Evolutionary conservation across 441 rosid species (phyloP).

Genomic region (Pelargonium myrrhifolium): DNA sequence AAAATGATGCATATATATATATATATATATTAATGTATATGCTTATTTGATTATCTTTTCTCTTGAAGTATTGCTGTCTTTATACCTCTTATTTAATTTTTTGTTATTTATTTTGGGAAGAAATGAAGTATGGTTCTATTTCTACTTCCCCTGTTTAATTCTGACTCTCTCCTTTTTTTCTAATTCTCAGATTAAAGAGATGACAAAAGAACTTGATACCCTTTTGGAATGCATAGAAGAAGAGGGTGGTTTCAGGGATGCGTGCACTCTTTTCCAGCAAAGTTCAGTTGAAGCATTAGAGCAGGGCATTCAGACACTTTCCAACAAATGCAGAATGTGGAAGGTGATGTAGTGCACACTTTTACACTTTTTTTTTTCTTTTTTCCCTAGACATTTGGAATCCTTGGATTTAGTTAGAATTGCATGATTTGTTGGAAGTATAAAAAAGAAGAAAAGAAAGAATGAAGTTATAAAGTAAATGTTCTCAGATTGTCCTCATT

Average conservation of each 20-base stretch:
- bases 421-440: too few relatives aligned
- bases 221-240: slow-evolving; percentile 68
- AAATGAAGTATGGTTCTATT: not conserved
- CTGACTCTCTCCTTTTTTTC: not conserved
- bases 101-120: slow-evolving; percentile 7
- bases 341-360: slow-evolving; percentile 33
- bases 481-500: too few relatives aligned
- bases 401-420: too few relatives aligned
- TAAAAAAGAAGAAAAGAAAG: too few relatives aligned
- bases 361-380: too few relatives aligned
- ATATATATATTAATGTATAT: too few relatives aligned
- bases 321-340: slow-evolving; percentile 54
- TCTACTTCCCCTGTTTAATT: not conserved
- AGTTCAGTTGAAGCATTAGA: slow-evolving; percentile 62
- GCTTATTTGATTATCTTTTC: not conserved
- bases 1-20: too few relatives aligned
- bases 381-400: too few relatives aligned
- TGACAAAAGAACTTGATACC: slow-evolving; percentile 64
- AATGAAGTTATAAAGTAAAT: too few relatives aligned
- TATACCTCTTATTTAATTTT: slow-evolving; percentile 12
- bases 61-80: not conserved
- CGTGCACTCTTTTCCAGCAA: slow-evolving; percentile 59
- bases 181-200: slow-evolving; percentile 57
- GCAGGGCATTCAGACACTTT: slow-evolving; percentile 48
- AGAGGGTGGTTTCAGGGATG: slow-evolving; percentile 78